Conservation (phyloP, 768 basidiomycete genomes). For the Phylloporus sp. region DNA sequence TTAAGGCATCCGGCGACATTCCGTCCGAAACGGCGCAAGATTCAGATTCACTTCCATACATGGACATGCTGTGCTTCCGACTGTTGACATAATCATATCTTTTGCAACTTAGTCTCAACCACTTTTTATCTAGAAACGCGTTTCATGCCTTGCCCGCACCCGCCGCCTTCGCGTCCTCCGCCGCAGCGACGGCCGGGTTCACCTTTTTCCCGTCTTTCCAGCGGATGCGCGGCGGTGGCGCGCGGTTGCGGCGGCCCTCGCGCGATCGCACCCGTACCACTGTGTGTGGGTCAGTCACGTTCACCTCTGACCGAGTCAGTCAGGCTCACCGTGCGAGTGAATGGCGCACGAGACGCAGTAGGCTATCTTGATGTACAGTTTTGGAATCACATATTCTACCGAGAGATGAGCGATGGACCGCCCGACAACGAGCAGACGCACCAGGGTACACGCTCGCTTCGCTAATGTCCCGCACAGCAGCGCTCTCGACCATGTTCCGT, state of each 20-base stretch:
- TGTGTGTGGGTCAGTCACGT: constrained; percentile 28
- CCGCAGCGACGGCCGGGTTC: constrained; percentile 92
- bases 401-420: not conserved
- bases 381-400: constrained; percentile 93
- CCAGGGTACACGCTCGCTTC: constrained; percentile 93
- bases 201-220: constrained; percentile 97
- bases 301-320: not conserved
- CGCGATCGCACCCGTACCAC: constrained; percentile 98
- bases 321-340: constrained; percentile 93
- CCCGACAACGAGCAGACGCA: constrained; percentile 35
- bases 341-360: constrained; percentile 99
- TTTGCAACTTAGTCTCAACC: no score
- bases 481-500: constrained; percentile 99
- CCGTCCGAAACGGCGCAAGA: constrained; percentile 26
- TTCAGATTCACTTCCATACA: no score
- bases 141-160: constrained; percentile 50
- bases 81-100: no score
- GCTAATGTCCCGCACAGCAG: constrained; percentile 94
- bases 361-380: constrained; percentile 96
- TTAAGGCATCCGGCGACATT: constrained; percentile 15
- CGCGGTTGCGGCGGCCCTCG: constrained; percentile 94
- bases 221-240: constrained; percentile 90
- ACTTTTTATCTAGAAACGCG: no score
- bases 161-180: constrained; percentile 77
- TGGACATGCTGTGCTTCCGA: no score